Percentiles rank a stretch among this genome's conserved stretches.
These are phyloP conservation scores for Chaetomium sp. DNA, from an alignment of 2,329 filamentous ascomycete genomes.

Conservation along the genomic window DNA sequence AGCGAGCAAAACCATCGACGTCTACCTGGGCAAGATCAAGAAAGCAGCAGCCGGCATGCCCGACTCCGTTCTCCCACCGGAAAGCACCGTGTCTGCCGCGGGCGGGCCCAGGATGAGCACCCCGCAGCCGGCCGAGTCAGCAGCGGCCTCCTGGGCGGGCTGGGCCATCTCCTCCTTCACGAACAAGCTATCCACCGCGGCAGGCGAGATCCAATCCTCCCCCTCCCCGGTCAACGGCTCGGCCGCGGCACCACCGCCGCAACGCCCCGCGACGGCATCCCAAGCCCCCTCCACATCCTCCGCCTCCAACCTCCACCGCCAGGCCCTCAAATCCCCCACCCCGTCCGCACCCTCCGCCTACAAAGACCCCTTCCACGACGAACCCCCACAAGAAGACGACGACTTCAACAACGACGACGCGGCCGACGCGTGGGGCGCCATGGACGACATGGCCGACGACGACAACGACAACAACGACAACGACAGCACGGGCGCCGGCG, in stretches of 20 bases:
- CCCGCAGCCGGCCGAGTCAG: constrained; percentile 62
- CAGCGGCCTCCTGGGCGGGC: constrained; percentile 73
- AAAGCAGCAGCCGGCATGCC: constrained; percentile 78
- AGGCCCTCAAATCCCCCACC: constrained; percentile 59
- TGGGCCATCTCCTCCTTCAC: constrained; percentile 99
- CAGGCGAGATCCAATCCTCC: constrained; percentile 76
- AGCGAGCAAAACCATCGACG: constrained; percentile 83
- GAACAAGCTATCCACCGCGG: constrained; percentile 83
- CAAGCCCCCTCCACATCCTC: constrained; percentile 43
- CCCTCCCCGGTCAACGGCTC: constrained; percentile 47
- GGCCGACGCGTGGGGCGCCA: constrained; percentile 75
- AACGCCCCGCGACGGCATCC: constrained; percentile 42
- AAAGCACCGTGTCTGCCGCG: constrained; percentile 54
- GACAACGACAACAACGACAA: constrained; percentile 46
- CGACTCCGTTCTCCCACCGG: constrained; percentile 73
- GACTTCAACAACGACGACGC: constrained; percentile 55
- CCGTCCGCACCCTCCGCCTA: constrained; percentile 47
- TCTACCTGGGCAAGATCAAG: constrained; percentile 79
- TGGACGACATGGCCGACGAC: constrained; percentile 55
- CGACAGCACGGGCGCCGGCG: constrained; percentile 30
- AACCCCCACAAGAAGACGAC: constrained; percentile 50
- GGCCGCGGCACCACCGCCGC: constrained; percentile 38
- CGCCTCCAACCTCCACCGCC: constrained; percentile 61
- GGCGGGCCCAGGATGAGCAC: constrained; percentile 75
- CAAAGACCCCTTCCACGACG: constrained; percentile 54